phyloP scores from a whole-genome alignment of 331 rosid genomes.

The Malus hybrid region DNA sequence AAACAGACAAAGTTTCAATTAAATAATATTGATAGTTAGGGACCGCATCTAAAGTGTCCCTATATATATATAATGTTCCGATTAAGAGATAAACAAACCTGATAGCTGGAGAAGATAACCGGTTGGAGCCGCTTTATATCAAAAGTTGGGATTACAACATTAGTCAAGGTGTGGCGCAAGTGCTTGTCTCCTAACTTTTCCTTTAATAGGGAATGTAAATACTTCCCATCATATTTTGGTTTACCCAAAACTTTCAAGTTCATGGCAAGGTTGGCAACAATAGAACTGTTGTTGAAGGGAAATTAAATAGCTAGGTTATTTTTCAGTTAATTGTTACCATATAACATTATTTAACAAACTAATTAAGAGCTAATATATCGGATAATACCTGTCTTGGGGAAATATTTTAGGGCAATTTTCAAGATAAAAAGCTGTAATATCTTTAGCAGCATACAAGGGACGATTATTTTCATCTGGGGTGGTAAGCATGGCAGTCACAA shows the following conservation, averaged over 20 bases:
- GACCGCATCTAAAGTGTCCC: too few species aligned
- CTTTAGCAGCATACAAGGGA: not conserved
- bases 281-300: not conserved
- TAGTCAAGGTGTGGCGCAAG: constrained; percentile 36
- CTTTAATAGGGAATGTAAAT: constrained; percentile 19
- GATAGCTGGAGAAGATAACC: constrained; percentile 38
- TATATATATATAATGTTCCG: too few species aligned
- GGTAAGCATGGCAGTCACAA: not conserved
- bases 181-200: constrained; percentile 28
- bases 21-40: too few species aligned
- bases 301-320: too few species aligned
- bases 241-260: constrained; percentile 8
- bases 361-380: not conserved
- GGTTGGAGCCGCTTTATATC: constrained; percentile 49
- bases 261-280: not conserved
- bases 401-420: constrained; percentile 21
- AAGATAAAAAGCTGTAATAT: not conserved
- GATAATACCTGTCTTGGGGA: constrained; percentile 12
- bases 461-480: not conserved
- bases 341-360: too few species aligned
- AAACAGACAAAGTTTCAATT: too few species aligned
- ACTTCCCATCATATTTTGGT: constrained; percentile 47
- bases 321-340: too few species aligned
- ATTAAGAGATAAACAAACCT: constrained; percentile 21
- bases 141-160: constrained; percentile 45